These are phyloP conservation scores for Flaveria linearis DNA, from an alignment of 129 eudicot genomes.

Conservation along the genomic window DNA sequence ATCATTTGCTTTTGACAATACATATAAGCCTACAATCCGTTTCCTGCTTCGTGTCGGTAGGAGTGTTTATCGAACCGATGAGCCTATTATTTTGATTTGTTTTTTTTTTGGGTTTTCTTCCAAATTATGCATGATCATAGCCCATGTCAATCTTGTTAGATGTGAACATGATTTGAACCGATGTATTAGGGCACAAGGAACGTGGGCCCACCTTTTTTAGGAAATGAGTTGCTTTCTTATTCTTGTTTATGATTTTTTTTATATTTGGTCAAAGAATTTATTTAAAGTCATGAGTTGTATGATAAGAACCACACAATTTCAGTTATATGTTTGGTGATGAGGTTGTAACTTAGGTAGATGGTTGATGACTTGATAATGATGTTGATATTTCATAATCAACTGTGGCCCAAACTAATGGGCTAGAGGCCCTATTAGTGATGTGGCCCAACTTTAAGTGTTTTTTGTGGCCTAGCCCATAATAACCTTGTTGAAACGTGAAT, in stretches of 20 bases:
- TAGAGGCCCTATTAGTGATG: background rate
- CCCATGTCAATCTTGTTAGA: background rate
- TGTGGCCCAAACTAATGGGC: conserved; percentile 12
- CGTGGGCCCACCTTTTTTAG: background rate
- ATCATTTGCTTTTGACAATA: conserved; percentile 11
- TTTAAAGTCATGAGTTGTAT: background rate
- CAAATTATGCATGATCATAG: conserved; percentile 16
- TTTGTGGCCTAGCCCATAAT: background rate
- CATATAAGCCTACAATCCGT: conserved; percentile 25
- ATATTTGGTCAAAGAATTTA: background rate
- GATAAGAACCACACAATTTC: background rate
- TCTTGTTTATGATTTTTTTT: background rate
- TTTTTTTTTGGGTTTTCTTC: conserved; percentile 1
- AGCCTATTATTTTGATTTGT: conserved; percentile 11
- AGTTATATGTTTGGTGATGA: conserved; percentile 8
- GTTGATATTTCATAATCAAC: conserved; percentile 5
- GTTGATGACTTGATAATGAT: background rate
- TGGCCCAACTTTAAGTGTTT: background rate
- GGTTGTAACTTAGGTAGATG: conserved; percentile 26
- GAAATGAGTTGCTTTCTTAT: conserved; percentile 1
- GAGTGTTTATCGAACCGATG: background rate
- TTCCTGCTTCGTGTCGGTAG: conserved; percentile 22
- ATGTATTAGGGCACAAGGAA: background rate
- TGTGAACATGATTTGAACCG: conserved; percentile 15
- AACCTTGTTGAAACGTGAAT: background rate